Percentiles rank a stretch among this genome's conserved stretches.
phyloP scores from a whole-genome alignment of 1,139 yeast species.

The Pneumocystis carinii region DNA sequence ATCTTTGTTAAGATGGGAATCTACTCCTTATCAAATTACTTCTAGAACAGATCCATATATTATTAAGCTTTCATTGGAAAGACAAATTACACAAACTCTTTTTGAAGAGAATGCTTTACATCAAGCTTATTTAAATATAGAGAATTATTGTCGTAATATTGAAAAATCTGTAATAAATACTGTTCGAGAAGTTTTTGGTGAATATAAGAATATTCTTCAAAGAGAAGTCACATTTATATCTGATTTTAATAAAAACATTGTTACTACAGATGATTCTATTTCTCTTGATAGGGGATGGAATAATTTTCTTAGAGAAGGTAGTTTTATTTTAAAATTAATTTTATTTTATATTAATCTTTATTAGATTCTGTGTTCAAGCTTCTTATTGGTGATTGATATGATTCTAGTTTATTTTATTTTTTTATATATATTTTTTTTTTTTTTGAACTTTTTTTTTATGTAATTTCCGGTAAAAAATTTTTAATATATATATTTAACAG shows the following conservation, averaged over 20 bases:
- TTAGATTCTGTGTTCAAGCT: background rate
- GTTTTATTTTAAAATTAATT: background rate
- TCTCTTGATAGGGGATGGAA: constrained; percentile 85
- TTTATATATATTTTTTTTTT: background rate
- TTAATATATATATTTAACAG: background rate
- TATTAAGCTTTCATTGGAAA: constrained; percentile 54
- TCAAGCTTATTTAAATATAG: constrained; percentile 77
- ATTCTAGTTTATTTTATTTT: background rate
- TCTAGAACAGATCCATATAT: constrained; percentile 67
- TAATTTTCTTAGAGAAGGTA: constrained; percentile 49
- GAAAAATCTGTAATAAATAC: constrained; percentile 80
- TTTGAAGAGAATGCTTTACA: constrained; percentile 70
- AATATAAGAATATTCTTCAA: constrained; percentile 52
- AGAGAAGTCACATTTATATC: constrained; percentile 57
- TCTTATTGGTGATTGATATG: background rate
- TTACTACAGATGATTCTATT: constrained; percentile 54
- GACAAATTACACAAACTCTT: constrained; percentile 30
- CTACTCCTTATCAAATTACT: constrained; percentile 25
- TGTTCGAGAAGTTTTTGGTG: constrained; percentile 63
- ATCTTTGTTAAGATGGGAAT: constrained; percentile 15
- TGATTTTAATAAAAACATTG: constrained; percentile 23
- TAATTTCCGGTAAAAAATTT: background rate
- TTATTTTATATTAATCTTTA: constrained; percentile 19
- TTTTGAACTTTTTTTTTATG: background rate
- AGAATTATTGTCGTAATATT: constrained; percentile 73